A percentile compares a stretch with the other conserved stretches of the same genome.
Evolutionary conservation across 768 basidiomycete genomes (phyloP).

Genomic region (Termitomyces sp.): DNA sequence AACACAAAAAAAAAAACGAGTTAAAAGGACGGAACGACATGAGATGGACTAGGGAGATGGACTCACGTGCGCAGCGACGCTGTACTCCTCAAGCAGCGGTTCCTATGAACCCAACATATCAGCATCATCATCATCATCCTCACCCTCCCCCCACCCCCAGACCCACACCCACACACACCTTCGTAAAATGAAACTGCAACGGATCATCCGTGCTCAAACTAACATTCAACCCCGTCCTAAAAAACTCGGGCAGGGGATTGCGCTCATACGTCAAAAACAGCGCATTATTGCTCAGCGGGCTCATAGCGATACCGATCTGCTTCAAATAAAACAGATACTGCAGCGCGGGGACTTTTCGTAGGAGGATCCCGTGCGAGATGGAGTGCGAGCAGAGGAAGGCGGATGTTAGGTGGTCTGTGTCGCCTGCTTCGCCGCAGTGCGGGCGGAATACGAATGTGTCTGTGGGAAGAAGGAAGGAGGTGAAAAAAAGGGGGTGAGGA

Average conservation of each 20-base stretch:
- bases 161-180: conserved; percentile 40
- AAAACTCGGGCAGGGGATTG: conserved; percentile 96
- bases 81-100: conserved; percentile 94
- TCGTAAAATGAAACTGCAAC: conserved; percentile 97
- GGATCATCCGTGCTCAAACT: conserved; percentile 96
- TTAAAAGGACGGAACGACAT: neutral
- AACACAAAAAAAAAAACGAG: too few species aligned
- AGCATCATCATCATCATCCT: too few species aligned
- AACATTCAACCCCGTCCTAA: conserved; percentile 93
- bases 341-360: conserved; percentile 95
- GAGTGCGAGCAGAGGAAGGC: conserved; percentile 96
- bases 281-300: conserved; percentile 96
- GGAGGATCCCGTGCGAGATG: conserved; percentile 97
- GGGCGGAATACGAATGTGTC: conserved; percentile 97
- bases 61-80: conserved; percentile 91
- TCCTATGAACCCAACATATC: conserved; percentile 47
- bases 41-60: neutral
- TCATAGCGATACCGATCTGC: conserved; percentile 99
- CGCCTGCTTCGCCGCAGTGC: conserved; percentile 96
- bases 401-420: conserved; percentile 94
- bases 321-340: conserved; percentile 98
- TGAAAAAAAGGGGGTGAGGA: neutral
- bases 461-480: conserved; percentile 24
- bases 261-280: conserved; percentile 95
- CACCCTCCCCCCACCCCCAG: too few species aligned